phyloP scores from a whole-genome alignment of 2,329 filamentous ascomycete species.

The Eutypella sp. region DNA sequence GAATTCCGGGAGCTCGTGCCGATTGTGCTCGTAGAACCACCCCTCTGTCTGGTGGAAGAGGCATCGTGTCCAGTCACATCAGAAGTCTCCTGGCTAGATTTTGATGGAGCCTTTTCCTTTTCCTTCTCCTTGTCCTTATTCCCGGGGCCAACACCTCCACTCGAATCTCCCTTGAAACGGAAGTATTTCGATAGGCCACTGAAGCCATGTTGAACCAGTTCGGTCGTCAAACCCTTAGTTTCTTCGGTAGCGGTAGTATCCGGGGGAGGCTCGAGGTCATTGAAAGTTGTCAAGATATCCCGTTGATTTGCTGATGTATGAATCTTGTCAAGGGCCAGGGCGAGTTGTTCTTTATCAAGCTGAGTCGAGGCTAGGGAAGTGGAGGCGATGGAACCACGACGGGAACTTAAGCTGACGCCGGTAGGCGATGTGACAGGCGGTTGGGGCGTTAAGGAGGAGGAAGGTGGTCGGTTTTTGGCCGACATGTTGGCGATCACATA shows the following conservation, averaged over 20 bases:
- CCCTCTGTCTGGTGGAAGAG: conserved; percentile 31
- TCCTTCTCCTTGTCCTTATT: conserved; percentile 14
- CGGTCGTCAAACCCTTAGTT: conserved; percentile 63
- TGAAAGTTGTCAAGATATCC: conserved; percentile 83
- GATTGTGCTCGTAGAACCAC: conserved; percentile 27
- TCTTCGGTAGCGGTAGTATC: conserved; percentile 55
- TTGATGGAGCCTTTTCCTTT: conserved; percentile 14
- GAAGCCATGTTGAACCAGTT: conserved; percentile 77
- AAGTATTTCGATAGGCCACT: conserved; percentile 72
- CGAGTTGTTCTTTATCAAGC: conserved; percentile 68
- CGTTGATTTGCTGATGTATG: conserved; percentile 85
- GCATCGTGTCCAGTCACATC: conserved; percentile 40
- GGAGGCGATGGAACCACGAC: conserved; percentile 35
- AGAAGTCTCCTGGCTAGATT: conserved; percentile 8
- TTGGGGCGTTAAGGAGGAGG: conserved; percentile 35
- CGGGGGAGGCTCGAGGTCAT: conserved; percentile 76
- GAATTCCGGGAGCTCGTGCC: conserved; percentile 38
- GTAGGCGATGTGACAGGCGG: conserved; percentile 23
- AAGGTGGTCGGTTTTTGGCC: conserved; percentile 21
- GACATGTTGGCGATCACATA: conserved; percentile 23
- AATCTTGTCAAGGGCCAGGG: conserved; percentile 78
- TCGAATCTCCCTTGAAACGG: conserved; percentile 77
- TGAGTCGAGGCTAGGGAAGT: conserved; percentile 44
- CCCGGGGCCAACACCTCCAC: conserved; percentile 49
- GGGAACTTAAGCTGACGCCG: conserved; percentile 21